A percentile compares a stretch with the other conserved stretches of the same genome.
These are phyloP conservation scores for Aureobasidium mangrovei DNA, from an alignment of 2,329 filamentous ascomycete genomes.

Conservation along the genomic window DNA sequence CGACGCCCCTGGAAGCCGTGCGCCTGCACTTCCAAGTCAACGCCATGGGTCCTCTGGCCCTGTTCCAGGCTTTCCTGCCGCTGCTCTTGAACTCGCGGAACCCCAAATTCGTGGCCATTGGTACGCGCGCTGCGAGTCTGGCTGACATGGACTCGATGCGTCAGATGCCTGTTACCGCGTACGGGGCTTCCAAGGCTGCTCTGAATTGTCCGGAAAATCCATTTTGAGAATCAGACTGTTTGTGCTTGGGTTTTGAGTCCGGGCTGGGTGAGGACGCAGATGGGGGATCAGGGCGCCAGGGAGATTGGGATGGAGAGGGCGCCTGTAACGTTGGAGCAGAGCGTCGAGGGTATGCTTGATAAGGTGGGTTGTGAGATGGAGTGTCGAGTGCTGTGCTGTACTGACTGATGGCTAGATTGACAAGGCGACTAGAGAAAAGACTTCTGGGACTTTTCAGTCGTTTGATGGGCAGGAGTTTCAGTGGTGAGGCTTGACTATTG, in stretches of 20 bases:
- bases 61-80: constrained; percentile 39
- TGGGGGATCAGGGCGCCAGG: constrained; percentile 32
- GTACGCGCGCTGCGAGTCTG: neutral
- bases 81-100: constrained; percentile 27
- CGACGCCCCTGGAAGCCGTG: constrained; percentile 22
- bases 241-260: neutral
- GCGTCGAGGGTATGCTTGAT: constrained; percentile 26
- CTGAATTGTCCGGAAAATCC: constrained; percentile 30
- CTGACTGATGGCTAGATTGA: neutral
- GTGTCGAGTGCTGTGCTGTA: neutral
- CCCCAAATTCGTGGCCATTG: constrained; percentile 34
- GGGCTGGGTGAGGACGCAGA: constrained; percentile 34
- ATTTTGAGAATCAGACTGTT: constrained; percentile 27
- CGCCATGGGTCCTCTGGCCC: constrained; percentile 30
- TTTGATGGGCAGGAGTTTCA: neutral
- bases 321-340: constrained; percentile 29
- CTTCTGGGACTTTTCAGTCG: neutral
- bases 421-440: neutral
- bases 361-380: neutral
- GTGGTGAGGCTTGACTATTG: neutral
- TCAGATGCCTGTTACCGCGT: constrained; percentile 29
- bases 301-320: constrained; percentile 27
- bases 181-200: constrained; percentile 38
- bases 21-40: constrained; percentile 28
- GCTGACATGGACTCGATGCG: constrained; percentile 14